phyloP scores from a whole-genome alignment of 305 asterid species.

The Fraxinus sp. region DNA sequence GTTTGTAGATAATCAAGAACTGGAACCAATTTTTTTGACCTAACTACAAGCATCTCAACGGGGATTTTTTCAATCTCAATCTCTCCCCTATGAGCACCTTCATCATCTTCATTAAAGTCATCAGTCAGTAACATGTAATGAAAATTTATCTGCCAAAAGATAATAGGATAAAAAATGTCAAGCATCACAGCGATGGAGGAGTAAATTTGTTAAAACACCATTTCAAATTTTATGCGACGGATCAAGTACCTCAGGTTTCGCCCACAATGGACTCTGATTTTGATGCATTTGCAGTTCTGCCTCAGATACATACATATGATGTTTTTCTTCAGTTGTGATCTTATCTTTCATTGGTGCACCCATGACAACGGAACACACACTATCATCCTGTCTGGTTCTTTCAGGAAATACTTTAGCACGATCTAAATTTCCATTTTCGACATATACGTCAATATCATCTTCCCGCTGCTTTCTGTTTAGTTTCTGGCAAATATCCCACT shows the following conservation, averaged over 20 bases:
- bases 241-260: constrained; percentile 58
- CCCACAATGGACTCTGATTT: constrained; percentile 65
- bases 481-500: constrained; percentile 84
- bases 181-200: constrained; percentile 15
- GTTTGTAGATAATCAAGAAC: constrained; percentile 62
- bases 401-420: constrained; percentile 52
- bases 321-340: constrained; percentile 45
- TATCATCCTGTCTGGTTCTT: constrained; percentile 33
- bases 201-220: constrained; percentile 4
- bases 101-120: constrained; percentile 35
- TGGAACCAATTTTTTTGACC: constrained; percentile 76
- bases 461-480: constrained; percentile 38
- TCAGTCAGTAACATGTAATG: constrained; percentile 46
- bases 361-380: constrained; percentile 20
- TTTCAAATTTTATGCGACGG: constrained; percentile 7
- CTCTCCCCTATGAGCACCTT: constrained; percentile 57
- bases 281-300: constrained; percentile 87
- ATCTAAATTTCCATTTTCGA: constrained; percentile 39
- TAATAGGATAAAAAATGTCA: constrained; percentile 12
- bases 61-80: constrained; percentile 70
- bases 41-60: constrained; percentile 56
- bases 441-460: constrained; percentile 41
- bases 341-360: constrained; percentile 29
- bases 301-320: constrained; percentile 77
- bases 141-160: constrained; percentile 57